phyloP scores from a whole-genome alignment of 257 asterid genomes.

The Asclepias syriaca region DNA sequence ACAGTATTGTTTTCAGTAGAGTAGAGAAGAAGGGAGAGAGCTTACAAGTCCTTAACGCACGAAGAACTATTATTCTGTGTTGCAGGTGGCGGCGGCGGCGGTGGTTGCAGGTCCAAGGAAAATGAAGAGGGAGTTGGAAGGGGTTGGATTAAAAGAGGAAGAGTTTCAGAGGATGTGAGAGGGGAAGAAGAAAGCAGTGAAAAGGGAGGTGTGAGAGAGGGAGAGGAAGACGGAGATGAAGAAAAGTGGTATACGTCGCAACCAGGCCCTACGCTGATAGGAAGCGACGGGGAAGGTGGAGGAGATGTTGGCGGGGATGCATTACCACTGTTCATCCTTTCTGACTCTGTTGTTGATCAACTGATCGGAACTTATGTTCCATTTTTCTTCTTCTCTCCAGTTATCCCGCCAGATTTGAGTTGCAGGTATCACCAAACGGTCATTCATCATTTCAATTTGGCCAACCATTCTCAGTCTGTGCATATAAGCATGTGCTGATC shows the following conservation, averaged over 20 bases:
- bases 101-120: conserved; percentile 14
- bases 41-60: conserved; percentile 24
- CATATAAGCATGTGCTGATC: no score
- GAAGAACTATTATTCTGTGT: conserved; percentile 5
- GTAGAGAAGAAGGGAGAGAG: not conserved
- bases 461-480: no score
- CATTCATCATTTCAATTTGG: not conserved
- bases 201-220: conserved; percentile 14
- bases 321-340: conserved; percentile 6
- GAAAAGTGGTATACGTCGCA: conserved; percentile 11
- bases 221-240: not conserved
- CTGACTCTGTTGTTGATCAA: no score
- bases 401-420: conserved; percentile 4
- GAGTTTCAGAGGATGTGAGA: conserved; percentile 3
- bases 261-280: conserved; percentile 21
- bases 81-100: not conserved
- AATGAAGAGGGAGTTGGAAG: not conserved
- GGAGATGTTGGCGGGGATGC: conserved; percentile 17
- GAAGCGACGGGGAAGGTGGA: conserved; percentile 23
- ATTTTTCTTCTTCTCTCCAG: no score
- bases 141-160: not conserved
- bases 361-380: no score
- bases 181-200: conserved; percentile 9
- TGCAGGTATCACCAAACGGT: conserved; percentile 18
- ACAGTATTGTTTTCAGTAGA: no score